A percentile compares a stretch with the other conserved stretches of the same genome.
These are phyloP conservation scores for Hemisphaericaspora xylofermentans DNA, from an alignment of 1,139 yeast species.

Conservation along the genomic window DNA sequence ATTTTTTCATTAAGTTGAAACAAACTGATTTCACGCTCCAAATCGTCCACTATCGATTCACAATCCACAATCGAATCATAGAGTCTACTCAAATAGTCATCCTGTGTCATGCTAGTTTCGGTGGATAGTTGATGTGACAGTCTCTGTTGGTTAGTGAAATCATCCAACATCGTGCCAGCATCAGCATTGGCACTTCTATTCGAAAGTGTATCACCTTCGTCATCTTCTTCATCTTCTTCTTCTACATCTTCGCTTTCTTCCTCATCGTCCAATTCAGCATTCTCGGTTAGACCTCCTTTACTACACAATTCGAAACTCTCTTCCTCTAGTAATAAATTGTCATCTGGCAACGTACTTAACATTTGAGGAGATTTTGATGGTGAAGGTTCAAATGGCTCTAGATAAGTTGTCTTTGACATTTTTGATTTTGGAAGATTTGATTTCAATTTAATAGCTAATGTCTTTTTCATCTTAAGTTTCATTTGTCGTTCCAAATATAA, in stretches of 20 bases:
- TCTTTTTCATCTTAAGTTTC: slow-evolving; percentile 33
- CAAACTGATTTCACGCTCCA: slow-evolving; percentile 46
- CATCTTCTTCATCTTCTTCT: slow-evolving; percentile 23
- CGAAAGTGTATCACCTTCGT: slow-evolving; percentile 12
- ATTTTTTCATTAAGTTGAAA: slow-evolving; percentile 35
- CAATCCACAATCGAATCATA: slow-evolving; percentile 37
- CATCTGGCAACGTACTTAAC: slow-evolving; percentile 36
- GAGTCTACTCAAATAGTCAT: slow-evolving; percentile 22
- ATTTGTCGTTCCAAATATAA: slow-evolving; percentile 39
- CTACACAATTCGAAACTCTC: slow-evolving; percentile 33
- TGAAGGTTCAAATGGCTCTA: slow-evolving; percentile 35
- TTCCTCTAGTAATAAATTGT: slow-evolving; percentile 34
- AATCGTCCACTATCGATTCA: slow-evolving; percentile 33
- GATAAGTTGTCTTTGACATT: slow-evolving; percentile 19
- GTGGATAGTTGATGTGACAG: background rate
- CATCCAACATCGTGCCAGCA: slow-evolving; percentile 8
- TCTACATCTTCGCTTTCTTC: slow-evolving; percentile 25
- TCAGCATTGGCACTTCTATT: slow-evolving; percentile 16
- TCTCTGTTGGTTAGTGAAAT: background rate
- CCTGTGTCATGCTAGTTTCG: background rate
- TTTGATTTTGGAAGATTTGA: slow-evolving; percentile 42
- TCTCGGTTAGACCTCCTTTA: slow-evolving; percentile 21
- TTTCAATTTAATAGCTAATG: slow-evolving; percentile 29
- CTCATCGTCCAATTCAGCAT: slow-evolving; percentile 29
- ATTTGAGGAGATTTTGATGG: slow-evolving; percentile 46